Base-by-base conservation (phyloP, 2,329 filamentous ascomycete genomes). In the Fusarium sambucinum region DNA sequence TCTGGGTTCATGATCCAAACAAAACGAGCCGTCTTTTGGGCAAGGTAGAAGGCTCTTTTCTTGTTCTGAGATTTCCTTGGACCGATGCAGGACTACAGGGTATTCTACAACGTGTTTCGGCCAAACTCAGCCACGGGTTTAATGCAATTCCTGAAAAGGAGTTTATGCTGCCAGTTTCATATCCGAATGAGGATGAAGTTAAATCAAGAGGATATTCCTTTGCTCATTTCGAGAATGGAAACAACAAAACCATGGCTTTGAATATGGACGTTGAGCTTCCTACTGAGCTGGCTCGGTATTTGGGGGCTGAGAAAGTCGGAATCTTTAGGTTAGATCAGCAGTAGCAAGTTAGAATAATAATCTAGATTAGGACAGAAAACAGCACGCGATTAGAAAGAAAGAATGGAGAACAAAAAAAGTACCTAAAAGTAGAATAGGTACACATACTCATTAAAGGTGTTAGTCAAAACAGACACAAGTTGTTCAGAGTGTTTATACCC, bases 31-130 rank as follows among this genome's bases (percentile, higher is more conserved):
- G 85, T 37, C 82, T 83, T 66, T 82, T 84, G 4, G 84, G 85
- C 33, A 81, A 82, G 59, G 81, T 83, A 3, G 85, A 87, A 65
- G 80, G 79, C 17, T 84, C 86, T 54, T 92, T 89, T 74, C 76
- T 93, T 29, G 82, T 92, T 33, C 75, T 93, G 53, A 85, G 86
- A 17, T 94, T 93, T 71, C 89, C 90, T 14, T 89, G 86, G 84
- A 79, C 78, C 62, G 81, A 84, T 55, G 29, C 55, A n/a, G 87
- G 87, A 8, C 78, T 83, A 76, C 78, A 79, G 45, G 86, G 87
- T 37, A 62, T 78, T 6, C 59, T 84, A 59, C 82, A 83, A 41
- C 78, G 76, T 58, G 66, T 82, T 51, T 79, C 80, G 11, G 85
- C 87, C 58, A 87, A 86, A 78, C 75, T 89, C 25, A 80, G 80